Evolutionary conservation across 23 red algal species (phyloP).

Genomic region (Agarophyton chilense): DNA sequence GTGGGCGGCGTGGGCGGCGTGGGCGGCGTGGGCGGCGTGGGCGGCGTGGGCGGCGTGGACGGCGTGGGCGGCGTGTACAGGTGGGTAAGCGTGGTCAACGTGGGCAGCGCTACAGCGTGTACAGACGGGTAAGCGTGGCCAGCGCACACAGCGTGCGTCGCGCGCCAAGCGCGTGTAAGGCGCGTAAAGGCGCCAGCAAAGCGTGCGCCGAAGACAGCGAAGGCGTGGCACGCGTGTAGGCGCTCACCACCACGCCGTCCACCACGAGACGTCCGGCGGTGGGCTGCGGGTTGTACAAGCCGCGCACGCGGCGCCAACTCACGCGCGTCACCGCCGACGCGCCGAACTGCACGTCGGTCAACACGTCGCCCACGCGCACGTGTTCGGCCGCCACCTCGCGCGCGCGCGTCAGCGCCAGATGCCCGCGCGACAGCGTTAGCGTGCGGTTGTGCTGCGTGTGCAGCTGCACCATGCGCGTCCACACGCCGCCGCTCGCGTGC

Average conservation of each 20-base stretch:
- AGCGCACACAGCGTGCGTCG: not conserved
- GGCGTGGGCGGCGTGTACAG: no score
- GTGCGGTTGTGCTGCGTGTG: not conserved
- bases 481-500: not conserved
- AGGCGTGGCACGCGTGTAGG: slow-evolving; percentile 12
- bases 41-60: no score
- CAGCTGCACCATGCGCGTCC: not conserved
- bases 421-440: not conserved
- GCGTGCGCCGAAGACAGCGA: not conserved
- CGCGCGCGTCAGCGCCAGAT: not conserved
- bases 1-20: no score
- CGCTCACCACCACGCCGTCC: slow-evolving; percentile 27
- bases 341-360: not conserved
- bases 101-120: no score
- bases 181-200: slow-evolving; percentile 5
- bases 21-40: no score
- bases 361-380: slow-evolving; percentile 12
- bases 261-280: slow-evolving; percentile 26
- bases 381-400: not conserved
- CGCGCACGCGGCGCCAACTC: not conserved
- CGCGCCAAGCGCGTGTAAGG: not conserved
- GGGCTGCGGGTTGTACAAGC: slow-evolving; percentile 49
- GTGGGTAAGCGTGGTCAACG: not conserved
- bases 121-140: not conserved
- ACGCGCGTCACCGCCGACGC: not conserved